Percentiles rank a stretch among this genome's conserved stretches.
Conservation (phyloP, 129 eudicot species). For the Helianthus annuus region HanXRQr2.0-SUNRISE NC_035439.2:84621437-84621936, state of each 20-base stretch:
- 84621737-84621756: constrained; percentile 65
- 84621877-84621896: no score
- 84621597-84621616: neutral
- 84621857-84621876: no score
- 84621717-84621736: constrained; percentile 48
- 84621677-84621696: constrained; percentile 76
- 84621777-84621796: neutral
- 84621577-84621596: constrained; percentile 47
- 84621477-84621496: constrained; percentile 90
- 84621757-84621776: constrained; percentile 11
- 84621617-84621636: neutral
- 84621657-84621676: constrained; percentile 64
- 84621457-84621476: constrained; percentile 96
- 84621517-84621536: constrained; percentile 82
- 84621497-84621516: constrained; percentile 91
- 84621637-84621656: constrained; percentile 3
- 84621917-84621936: no score
- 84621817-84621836: constrained; percentile 7
- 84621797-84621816: neutral
- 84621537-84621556: constrained; percentile 90
- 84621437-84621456: constrained; percentile 73
- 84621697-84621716: constrained; percentile 77
- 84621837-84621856: constrained; percentile 1
- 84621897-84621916: no score
- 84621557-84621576: constrained; percentile 68